phyloP scores from a whole-genome alignment of 2,329 filamentous ascomycete species.

The Fusarium sp. region DNA sequence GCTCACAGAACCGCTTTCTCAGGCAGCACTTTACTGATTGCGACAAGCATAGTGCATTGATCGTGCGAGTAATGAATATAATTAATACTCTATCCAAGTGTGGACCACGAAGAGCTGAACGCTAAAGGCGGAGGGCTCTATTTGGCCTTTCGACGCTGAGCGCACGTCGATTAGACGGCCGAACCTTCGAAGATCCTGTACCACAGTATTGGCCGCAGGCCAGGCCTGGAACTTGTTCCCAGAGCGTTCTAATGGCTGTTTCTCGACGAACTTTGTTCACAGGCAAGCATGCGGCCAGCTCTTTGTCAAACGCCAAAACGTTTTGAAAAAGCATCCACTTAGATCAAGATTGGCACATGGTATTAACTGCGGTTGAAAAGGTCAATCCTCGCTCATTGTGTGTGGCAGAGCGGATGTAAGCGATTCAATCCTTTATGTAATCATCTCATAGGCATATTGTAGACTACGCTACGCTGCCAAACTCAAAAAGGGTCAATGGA shows the following conservation, averaged over 20 bases:
- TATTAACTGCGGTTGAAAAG: too few relatives aligned
- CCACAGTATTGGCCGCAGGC: not conserved
- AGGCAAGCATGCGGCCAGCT: not conserved
- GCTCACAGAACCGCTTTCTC: not conserved
- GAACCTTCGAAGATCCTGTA: not conserved
- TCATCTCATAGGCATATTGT: too few relatives aligned
- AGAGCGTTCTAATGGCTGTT: not conserved
- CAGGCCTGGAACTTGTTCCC: not conserved
- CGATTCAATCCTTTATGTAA: too few relatives aligned
- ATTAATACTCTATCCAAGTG: not conserved
- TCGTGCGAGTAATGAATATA: not conserved
- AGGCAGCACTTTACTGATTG: not conserved
- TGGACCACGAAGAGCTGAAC: not conserved
- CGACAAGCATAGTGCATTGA: not conserved
- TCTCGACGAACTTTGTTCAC: not conserved
- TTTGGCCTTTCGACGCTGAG: not conserved
- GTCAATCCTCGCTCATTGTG: too few relatives aligned
- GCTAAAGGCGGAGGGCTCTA: not conserved
- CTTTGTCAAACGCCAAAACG: too few relatives aligned
- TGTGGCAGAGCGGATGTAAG: too few relatives aligned
- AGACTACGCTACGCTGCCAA: too few relatives aligned
- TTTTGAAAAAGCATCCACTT: too few relatives aligned
- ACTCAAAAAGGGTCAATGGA: too few relatives aligned
- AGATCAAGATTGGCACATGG: too few relatives aligned
- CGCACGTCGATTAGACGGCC: not conserved